These are phyloP conservation scores for Paramecium sonneborni DNA, from an alignment of 73 alveolate genomes.

Conservation along the genomic window DNA sequence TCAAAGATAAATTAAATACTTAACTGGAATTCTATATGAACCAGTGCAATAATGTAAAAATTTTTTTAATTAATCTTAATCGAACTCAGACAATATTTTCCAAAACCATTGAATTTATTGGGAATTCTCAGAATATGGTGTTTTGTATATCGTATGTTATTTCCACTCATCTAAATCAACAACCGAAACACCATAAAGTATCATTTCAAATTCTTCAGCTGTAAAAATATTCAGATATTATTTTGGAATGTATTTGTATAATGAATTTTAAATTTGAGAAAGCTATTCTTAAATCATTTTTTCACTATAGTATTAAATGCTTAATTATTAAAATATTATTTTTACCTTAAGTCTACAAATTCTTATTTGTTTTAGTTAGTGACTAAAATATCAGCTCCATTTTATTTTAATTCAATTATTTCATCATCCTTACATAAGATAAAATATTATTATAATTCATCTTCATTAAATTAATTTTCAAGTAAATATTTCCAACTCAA, in stretches of 20 bases:
- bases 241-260: slow-evolving; percentile 83
- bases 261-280: slow-evolving; percentile 72
- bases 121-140: slow-evolving; percentile 75
- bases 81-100: slow-evolving; percentile 80
- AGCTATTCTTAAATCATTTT: neutral
- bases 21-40: slow-evolving; percentile 88
- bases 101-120: slow-evolving; percentile 83
- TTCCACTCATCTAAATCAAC: slow-evolving; percentile 93
- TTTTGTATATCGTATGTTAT: slow-evolving; percentile 81
- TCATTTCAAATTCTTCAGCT: slow-evolving; percentile 88
- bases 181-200: slow-evolving; percentile 88
- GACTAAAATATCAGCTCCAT: slow-evolving; percentile 38
- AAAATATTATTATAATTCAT: slow-evolving; percentile 33
- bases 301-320: slow-evolving; percentile 16
- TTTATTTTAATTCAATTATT: slow-evolving; percentile 16
- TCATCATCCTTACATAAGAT: slow-evolving; percentile 49
- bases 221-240: slow-evolving; percentile 75
- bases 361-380: neutral
- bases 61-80: slow-evolving; percentile 84
- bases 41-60: slow-evolving; percentile 95
- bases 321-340: neutral
- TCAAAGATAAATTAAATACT: neutral
- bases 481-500: slow-evolving; percentile 39
- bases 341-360: slow-evolving; percentile 60
- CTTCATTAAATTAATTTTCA: slow-evolving; percentile 3